Percentiles rank a stretch among this genome's conserved stretches.
Evolutionary conservation across 768 basidiomycete species (phyloP).

Genomic region (Panellus pusillus): DNA sequence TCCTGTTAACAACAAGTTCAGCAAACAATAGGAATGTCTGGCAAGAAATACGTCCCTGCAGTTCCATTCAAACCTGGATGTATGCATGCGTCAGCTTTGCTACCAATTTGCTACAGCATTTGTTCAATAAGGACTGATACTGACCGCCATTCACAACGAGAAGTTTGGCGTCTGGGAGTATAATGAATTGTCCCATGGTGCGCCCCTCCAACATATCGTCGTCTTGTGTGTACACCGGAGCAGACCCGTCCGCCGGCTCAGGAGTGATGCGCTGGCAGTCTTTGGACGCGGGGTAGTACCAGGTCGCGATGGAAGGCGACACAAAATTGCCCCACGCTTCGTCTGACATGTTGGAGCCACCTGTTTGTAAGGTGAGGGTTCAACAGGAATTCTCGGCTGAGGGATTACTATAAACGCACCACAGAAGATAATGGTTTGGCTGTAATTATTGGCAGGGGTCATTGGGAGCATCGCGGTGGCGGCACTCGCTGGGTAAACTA

Average conservation of each 20-base stretch:
- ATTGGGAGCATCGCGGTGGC: slow-evolving; percentile 88
- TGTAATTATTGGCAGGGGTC: slow-evolving; percentile 85
- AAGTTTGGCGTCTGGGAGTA: slow-evolving; percentile 72
- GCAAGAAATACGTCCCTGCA: not conserved
- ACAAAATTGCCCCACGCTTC: slow-evolving; percentile 75
- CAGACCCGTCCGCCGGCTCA: not conserved
- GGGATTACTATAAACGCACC: slow-evolving; percentile 39
- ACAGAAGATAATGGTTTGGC: slow-evolving; percentile 83
- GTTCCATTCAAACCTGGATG: not conserved
- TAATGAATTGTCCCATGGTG: slow-evolving; percentile 91
- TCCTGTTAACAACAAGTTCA: slow-evolving; percentile 41
- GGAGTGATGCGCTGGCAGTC: slow-evolving; percentile 61
- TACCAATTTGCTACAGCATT: too few relatives aligned
- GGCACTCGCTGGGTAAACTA: slow-evolving; percentile 34
- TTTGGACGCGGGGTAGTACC: slow-evolving; percentile 61
- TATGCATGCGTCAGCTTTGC: too few relatives aligned
- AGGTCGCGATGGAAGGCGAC: slow-evolving; percentile 70
- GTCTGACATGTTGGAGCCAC: slow-evolving; percentile 63
- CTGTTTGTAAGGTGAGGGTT: too few relatives aligned
- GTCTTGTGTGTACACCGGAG: slow-evolving; percentile 54
- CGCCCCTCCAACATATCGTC: slow-evolving; percentile 73
- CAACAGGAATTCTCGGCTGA: too few relatives aligned
- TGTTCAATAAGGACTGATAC: too few relatives aligned
- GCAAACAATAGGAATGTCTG: too few relatives aligned
- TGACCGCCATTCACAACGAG: slow-evolving; percentile 59